Conservation (phyloP, 257 asterid genomes). For the Agastache rugosa region DNA sequence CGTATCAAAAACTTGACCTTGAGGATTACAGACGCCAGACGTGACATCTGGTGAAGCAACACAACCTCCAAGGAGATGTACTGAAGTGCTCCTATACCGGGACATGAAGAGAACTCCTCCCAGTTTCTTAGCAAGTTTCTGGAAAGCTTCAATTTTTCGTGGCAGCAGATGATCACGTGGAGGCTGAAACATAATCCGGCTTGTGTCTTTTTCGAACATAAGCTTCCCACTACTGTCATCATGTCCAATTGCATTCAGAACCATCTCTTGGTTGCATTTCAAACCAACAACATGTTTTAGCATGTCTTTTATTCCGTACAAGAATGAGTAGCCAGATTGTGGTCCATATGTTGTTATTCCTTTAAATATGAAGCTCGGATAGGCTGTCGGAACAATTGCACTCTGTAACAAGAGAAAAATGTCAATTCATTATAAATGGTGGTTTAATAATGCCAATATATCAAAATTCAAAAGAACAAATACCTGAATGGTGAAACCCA, state of each 20-base stretch:
- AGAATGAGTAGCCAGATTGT: constrained; percentile 37
- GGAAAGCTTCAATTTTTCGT: constrained; percentile 47
- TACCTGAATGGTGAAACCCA: constrained; percentile 69
- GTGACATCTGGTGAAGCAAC: constrained; percentile 49
- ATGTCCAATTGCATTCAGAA: constrained; percentile 55
- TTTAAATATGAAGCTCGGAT: constrained; percentile 50
- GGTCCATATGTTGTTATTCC: constrained; percentile 51
- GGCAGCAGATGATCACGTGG: constrained; percentile 58
- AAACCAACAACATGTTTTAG: constrained; percentile 36
- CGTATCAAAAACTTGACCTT: constrained; percentile 58
- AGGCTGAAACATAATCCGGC: constrained; percentile 41
- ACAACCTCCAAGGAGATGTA: constrained; percentile 67
- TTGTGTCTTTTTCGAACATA: constrained; percentile 41
- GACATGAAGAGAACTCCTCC: constrained; percentile 64
- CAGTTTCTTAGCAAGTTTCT: constrained; percentile 51
- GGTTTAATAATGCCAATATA: neutral
- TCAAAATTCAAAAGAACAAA: no score
- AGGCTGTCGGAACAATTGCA: constrained; percentile 57
- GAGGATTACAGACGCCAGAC: constrained; percentile 53
- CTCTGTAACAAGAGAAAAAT: constrained; percentile 38
- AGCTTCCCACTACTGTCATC: constrained; percentile 53
- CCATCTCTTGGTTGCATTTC: constrained; percentile 40
- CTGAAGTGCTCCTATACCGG: constrained; percentile 53
- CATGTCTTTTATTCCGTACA: constrained; percentile 36
- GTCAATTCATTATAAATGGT: neutral